A percentile compares a stretch with the other conserved stretches of the same genome.
Evolutionary conservation across 257 asterid genomes (phyloP).

Genomic region (Ajuga chamaepitys): DNA sequence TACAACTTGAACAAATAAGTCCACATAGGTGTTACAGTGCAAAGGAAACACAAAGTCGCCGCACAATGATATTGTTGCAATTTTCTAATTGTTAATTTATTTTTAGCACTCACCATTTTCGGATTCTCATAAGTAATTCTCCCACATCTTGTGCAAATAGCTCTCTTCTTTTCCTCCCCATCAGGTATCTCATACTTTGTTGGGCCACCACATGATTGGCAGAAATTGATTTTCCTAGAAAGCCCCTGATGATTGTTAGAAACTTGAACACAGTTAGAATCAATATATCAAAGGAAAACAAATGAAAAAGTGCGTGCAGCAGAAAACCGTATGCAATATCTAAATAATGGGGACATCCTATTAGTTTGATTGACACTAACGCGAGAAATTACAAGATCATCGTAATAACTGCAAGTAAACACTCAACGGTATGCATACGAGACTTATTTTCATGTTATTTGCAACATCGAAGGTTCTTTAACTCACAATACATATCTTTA

Average conservation of each 20-base stretch:
- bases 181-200: slow-evolving; percentile 85
- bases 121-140: slow-evolving; percentile 83
- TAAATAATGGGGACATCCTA: background rate
- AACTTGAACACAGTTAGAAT: slow-evolving; percentile 5
- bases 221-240: slow-evolving; percentile 63
- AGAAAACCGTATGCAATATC: too few species aligned
- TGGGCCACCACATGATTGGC: slow-evolving; percentile 87
- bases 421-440: background rate
- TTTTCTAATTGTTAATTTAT: background rate
- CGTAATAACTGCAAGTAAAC: background rate
- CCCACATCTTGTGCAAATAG: slow-evolving; percentile 78
- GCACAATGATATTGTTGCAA: background rate
- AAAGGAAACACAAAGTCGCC: background rate
- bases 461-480: background rate
- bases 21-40: background rate
- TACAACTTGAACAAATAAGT: background rate
- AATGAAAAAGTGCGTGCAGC: background rate
- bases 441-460: background rate
- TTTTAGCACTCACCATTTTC: slow-evolving; percentile 59
- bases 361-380: background rate
- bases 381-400: background rate
- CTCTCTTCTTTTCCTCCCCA: slow-evolving; percentile 85
- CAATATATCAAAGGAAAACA: slow-evolving; percentile 1
- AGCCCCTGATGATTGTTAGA: slow-evolving; percentile 41
- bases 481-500: background rate